Base-by-base conservation (phyloP, 2,329 filamentous ascomycete species). In the Sphaerulina vaccinii region DNA sequence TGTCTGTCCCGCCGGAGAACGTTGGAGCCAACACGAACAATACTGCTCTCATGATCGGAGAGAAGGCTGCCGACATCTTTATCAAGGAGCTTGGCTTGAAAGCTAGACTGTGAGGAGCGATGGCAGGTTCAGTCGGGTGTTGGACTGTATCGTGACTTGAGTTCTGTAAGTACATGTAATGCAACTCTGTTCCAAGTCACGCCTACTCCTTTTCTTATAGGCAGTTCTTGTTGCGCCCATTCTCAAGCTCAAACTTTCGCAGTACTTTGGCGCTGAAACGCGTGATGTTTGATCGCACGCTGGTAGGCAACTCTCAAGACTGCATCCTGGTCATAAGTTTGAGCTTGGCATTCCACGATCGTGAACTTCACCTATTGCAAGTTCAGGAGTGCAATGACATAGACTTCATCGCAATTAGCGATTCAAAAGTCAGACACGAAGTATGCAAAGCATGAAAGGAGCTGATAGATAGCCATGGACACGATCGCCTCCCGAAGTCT, bases 1-100 rank as follows among this genome's bases (percentile, higher is more conserved):
- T 76, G 57, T 68, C 61, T 54, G 68, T 72, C 15, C 61, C 65
- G 6, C 71, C 72, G 0, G 60, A 66, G 52, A 73, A 73, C 48
- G 72, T 76, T 6, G 74, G 69, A 6, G 73, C 69, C 1, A 76
- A 77, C 55, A 76, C 74, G 2, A 72, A 74, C 53, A 75, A 75
- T 48, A 75, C 73, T 2, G 73, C 74, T 0, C 57, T 75, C 39
- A 67, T 66, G 38, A 62, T 73, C 35, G 71, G 70, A 1, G 71
- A 73, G 61, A 73, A 72, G 60, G 70, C 69, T 0, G 70, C 71
- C 8, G 65, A 68, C 45, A 69, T 73, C 44, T 66, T 75, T 55
- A 65, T 64, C 19, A 61, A 59, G 48, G 71, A 73, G 33, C 56
- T 75, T 33, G 71, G 70, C n/a, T 46, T 56, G 24, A 56, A 48